A percentile compares a stretch with the other conserved stretches of the same genome.
Conservation (phyloP, 257 asterid genomes). For the Plantago ovata region DNA sequence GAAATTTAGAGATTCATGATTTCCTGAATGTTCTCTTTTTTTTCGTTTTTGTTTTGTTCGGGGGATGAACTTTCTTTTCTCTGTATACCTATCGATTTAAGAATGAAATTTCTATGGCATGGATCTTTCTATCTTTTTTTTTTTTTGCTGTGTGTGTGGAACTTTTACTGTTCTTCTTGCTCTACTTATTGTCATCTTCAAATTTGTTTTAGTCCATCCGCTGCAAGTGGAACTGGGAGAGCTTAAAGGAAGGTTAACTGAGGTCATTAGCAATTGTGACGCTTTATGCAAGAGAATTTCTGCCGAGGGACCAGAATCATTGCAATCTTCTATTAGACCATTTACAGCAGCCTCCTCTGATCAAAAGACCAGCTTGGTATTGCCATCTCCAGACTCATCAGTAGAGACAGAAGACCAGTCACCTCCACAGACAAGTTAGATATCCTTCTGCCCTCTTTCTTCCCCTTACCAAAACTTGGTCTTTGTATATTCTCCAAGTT, state of each 20-base stretch:
- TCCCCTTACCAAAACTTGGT: background rate
- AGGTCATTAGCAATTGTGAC: constrained; percentile 88
- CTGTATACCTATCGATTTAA: background rate
- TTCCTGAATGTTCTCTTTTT: too few species aligned
- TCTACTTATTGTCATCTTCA: constrained; percentile 14
- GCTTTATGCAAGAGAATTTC: constrained; percentile 82
- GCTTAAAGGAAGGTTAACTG: constrained; percentile 88
- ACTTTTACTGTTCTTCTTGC: constrained; percentile 5
- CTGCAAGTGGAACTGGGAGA: constrained; percentile 96
- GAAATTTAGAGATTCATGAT: too few species aligned
- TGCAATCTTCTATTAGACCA: constrained; percentile 64
- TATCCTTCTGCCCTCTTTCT: background rate
- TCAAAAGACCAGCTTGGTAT: constrained; percentile 16
- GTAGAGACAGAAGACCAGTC: constrained; percentile 19
- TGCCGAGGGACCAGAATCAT: constrained; percentile 75
- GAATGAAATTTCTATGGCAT: background rate
- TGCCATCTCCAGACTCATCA: constrained; percentile 12
- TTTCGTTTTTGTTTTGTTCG: background rate
- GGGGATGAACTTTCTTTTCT: background rate
- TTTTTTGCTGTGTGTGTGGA: background rate
- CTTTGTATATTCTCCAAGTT: constrained; percentile 6
- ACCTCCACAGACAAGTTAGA: constrained; percentile 22
- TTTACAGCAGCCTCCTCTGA: constrained; percentile 40
- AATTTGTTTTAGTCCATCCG: constrained; percentile 52
- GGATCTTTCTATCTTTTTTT: background rate